These are phyloP conservation scores for Chrysopogon serrulatus DNA, from an alignment of 176 grass and related monocot genomes.

Conservation along the genomic window DNA sequence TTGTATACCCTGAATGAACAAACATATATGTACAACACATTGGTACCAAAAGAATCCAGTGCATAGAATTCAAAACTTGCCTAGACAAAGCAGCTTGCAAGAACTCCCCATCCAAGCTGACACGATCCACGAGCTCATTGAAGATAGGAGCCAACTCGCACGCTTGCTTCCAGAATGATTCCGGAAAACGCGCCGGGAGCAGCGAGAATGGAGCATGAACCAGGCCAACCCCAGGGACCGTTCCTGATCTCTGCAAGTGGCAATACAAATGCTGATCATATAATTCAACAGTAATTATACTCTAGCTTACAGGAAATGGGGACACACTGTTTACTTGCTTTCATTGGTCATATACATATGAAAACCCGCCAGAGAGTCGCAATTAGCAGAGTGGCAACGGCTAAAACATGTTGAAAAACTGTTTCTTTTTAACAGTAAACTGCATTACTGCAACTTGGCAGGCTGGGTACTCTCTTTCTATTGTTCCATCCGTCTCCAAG, in stretches of 20 bases:
- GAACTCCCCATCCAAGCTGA: slow-evolving; percentile 85
- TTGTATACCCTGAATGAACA: not conserved
- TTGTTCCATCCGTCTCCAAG: not conserved
- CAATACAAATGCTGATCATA: not conserved
- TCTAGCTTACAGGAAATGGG: not conserved
- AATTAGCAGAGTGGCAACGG: not conserved
- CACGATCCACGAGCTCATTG: slow-evolving; percentile 88
- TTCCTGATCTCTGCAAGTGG: slow-evolving; percentile 75
- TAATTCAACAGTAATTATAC: not conserved
- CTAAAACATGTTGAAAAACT: not conserved
- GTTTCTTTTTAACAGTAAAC: not conserved
- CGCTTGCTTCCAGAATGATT: slow-evolving; percentile 61
- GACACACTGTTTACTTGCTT: not conserved
- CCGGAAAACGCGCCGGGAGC: slow-evolving; percentile 51
- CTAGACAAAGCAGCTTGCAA: slow-evolving; percentile 80
- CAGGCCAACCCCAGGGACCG: slow-evolving; percentile 71
- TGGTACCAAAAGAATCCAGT: not conserved
- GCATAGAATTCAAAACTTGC: slow-evolving; percentile 22
- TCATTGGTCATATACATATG: not conserved
- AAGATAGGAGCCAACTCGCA: slow-evolving; percentile 81
- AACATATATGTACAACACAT: not conserved
- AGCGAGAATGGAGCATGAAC: slow-evolving; percentile 84
- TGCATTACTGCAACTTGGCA: not conserved
- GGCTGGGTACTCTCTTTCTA: not conserved
- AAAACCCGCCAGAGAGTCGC: not conserved